Evolutionary conservation across 2,329 filamentous ascomycete genomes (phyloP), one percentile per base, ranked within the genome.

Genomic region (Clarireedia homoeocarpa): DNA sequence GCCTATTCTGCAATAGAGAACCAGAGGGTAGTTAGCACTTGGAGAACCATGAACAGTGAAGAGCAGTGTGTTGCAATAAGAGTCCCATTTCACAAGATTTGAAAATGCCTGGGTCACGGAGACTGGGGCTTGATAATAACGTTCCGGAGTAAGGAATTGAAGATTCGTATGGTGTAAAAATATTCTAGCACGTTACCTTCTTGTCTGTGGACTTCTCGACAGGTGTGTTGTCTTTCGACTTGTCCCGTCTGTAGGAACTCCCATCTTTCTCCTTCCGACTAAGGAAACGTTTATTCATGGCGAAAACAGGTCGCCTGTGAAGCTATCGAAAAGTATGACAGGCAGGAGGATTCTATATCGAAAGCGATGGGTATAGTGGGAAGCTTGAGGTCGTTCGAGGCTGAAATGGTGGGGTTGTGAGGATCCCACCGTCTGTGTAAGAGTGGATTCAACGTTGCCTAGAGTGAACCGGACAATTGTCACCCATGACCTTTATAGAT

Each of bases 221-320:
- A n/a, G 30, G 9, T 48, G 48, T 51, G 1, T 12, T 75, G 55
- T 83, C 79, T 20, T 75, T 74, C 48, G 80, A 83, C 64, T 79
- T 82, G 65, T 75, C 77, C 58, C 80, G 77, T 57, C 74, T 74
- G 62, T 82, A 78, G 39, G 69, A 63, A 17, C 26, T 51, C 44
- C 73, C 75, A 69, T 76, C 77, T 72, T 81, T 89, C 66, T 89
- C 86, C 62, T 85, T 81, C 63, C 85, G 77, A 70, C 82, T 88
- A 58, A 88, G 81, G 69, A 90, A 84, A 65, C 85, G 83, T 68
- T 81, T 83, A 60, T 79, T 73, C 67, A 51, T 38, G 27, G 26
- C 48, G 15, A 27, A 47, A 47, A 47, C 17, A 47, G 6, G 23
- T 51, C 38, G 36, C 42, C 51, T 15, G 17, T 38, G 47, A 23